Percentiles rank a stretch among this genome's conserved stretches.
Evolutionary conservation across 441 rosid species (phyloP).

Genomic region (Flueggea neowawraea): DNA sequence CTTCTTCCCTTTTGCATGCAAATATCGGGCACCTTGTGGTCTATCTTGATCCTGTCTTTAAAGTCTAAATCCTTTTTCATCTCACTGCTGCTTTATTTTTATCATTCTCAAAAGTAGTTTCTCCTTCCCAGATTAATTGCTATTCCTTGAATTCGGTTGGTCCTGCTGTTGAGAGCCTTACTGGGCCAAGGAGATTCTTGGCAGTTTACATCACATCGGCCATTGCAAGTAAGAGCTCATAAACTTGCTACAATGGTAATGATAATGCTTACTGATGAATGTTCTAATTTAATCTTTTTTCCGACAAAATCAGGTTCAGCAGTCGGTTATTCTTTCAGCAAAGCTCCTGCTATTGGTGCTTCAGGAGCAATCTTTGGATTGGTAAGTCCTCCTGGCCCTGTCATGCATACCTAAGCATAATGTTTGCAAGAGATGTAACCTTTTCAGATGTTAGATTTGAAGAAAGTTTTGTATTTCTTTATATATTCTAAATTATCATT

Average conservation of each 20-base stretch:
- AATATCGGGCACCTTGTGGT: constrained; percentile 88
- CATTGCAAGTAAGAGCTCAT: constrained; percentile 59
- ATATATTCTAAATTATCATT: too few species aligned
- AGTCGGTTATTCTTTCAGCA: constrained; percentile 66
- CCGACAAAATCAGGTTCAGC: constrained; percentile 67
- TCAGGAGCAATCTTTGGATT: constrained; percentile 94
- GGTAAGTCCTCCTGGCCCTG: constrained; percentile 34
- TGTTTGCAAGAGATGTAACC: constrained; percentile 1
- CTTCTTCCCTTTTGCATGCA: constrained; percentile 79
- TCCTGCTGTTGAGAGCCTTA: constrained; percentile 63
- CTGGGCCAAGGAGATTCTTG: constrained; percentile 74
- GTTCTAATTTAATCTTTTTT: constrained; percentile 24
- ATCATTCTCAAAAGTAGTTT: constrained; percentile 16
- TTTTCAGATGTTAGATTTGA: not conserved
- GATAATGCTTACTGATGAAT: constrained; percentile 16
- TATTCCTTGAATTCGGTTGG: constrained; percentile 90
- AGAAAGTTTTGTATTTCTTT: not conserved
- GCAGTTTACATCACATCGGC: constrained; percentile 80
- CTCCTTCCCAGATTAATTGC: constrained; percentile 64
- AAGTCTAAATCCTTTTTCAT: not conserved
- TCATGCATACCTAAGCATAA: not conserved
- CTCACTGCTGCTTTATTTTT: constrained; percentile 2
- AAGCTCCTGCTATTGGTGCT: constrained; percentile 85
- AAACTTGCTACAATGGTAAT: constrained; percentile 17
- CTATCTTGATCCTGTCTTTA: constrained; percentile 18